Percentiles rank a stretch among this genome's conserved stretches.
These are phyloP conservation scores for Torrubiella hemipterigena DNA, from an alignment of 2,329 filamentous ascomycete genomes.

Conservation along the genomic window DNA sequence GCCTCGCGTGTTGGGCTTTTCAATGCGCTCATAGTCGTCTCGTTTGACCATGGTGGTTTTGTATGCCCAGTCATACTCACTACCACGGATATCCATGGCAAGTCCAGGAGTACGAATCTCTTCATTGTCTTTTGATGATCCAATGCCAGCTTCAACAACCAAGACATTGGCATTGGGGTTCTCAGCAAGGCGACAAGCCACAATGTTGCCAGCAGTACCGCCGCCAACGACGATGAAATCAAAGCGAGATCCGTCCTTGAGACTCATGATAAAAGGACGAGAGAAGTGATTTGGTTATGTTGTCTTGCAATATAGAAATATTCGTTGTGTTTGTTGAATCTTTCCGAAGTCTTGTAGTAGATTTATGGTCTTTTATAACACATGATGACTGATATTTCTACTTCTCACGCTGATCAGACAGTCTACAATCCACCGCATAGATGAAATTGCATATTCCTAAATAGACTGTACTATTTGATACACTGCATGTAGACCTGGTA, in stretches of 20 bases:
- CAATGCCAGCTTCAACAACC: constrained; percentile 34
- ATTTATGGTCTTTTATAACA: no score
- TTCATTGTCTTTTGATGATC: constrained; percentile 34
- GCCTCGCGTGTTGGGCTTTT: constrained; percentile 51
- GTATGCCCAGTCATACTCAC: constrained; percentile 47
- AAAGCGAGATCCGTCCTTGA: constrained; percentile 4
- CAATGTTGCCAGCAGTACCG: constrained; percentile 23
- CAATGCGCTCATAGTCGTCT: constrained; percentile 45
- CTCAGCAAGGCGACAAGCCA: constrained; percentile 23
- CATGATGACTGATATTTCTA: no score
- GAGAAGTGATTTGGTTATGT: no score
- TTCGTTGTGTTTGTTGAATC: no score
- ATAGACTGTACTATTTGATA: no score
- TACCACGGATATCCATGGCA: constrained; percentile 40
- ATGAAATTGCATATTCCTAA: no score
- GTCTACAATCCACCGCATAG: no score
- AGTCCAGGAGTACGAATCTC: constrained; percentile 40
- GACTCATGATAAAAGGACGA: constrained; percentile 1
- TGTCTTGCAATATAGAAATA: no score
- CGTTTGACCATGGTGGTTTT: constrained; percentile 50
- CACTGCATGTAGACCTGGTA: no score
- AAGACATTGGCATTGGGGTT: constrained; percentile 26
- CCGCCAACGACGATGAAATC: constrained; percentile 22
- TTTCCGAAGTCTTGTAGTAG: no score
- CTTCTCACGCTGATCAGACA: no score